Conservation (phyloP, 2,329 filamentous ascomycete genomes). For the Ophiocordyceps polyrhachis-furcata region DNA sequence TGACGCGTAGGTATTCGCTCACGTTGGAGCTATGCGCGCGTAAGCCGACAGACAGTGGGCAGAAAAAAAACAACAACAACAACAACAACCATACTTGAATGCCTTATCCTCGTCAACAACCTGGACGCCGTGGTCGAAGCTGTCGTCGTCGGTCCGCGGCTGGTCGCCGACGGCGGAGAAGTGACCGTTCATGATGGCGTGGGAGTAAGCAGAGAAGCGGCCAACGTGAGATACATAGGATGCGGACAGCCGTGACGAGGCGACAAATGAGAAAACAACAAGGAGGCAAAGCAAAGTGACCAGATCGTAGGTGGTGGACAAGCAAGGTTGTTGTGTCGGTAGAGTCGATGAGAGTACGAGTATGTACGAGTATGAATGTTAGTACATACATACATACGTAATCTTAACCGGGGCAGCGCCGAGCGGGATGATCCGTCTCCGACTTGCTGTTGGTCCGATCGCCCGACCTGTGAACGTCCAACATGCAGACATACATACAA, state of each 20-base stretch:
- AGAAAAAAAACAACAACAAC: neutral
- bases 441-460: neutral
- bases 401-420: neutral
- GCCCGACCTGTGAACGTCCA: too few relatives aligned
- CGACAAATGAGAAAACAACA: too few relatives aligned
- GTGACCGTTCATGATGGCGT: conserved; percentile 52
- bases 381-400: too few relatives aligned
- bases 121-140: conserved; percentile 87
- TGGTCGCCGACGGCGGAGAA: conserved; percentile 55
- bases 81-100: conserved; percentile 84
- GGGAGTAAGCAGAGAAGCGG: neutral
- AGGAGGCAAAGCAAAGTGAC: too few relatives aligned
- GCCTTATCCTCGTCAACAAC: conserved; percentile 84
- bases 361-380: too few relatives aligned
- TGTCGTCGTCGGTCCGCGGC: conserved; percentile 39
- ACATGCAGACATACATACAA: too few relatives aligned
- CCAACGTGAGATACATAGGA: neutral
- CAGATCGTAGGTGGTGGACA: too few relatives aligned
- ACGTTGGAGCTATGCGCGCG: conserved; percentile 43
- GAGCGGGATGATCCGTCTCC: neutral
- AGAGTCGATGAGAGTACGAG: neutral
- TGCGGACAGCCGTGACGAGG: too few relatives aligned
- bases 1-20: conserved; percentile 61
- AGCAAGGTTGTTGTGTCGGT: neutral
- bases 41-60: neutral